Conservation (phyloP, 2,329 filamentous ascomycete species). For the Parasarocladium wereldwijsianum region DNA sequence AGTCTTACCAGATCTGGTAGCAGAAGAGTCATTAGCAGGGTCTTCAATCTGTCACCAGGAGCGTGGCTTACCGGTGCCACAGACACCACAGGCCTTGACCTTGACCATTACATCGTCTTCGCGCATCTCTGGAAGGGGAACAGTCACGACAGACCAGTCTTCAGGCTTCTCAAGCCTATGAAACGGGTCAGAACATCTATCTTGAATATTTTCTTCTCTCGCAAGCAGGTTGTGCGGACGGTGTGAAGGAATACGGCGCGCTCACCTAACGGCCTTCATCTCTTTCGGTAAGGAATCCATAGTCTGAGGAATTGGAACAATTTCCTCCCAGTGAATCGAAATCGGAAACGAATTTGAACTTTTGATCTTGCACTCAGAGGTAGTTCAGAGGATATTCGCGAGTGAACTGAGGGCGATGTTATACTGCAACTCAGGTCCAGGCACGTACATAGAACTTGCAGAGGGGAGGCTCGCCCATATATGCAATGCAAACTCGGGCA, state of each 20-base stretch:
- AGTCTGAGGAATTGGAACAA: background rate
- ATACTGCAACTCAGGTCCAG: too few relatives aligned
- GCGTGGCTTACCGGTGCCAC: slow-evolving; percentile 34
- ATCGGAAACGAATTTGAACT: too few relatives aligned
- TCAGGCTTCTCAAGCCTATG: slow-evolving; percentile 46
- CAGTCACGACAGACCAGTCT: slow-evolving; percentile 43
- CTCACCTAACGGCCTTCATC: slow-evolving; percentile 49
- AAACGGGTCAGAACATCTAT: slow-evolving; percentile 6
- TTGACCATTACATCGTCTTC: slow-evolving; percentile 48
- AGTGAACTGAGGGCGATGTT: too few relatives aligned
- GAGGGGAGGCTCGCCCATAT: too few relatives aligned
- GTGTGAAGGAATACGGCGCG: slow-evolving; percentile 7
- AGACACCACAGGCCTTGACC: slow-evolving; percentile 53
- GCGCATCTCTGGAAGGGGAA: slow-evolving; percentile 45
- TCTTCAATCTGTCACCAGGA: slow-evolving; percentile 10
- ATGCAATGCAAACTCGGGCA: too few relatives aligned
- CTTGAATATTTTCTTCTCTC: slow-evolving; percentile 1
- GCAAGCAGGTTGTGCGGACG: background rate
- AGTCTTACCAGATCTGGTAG: slow-evolving; percentile 21
- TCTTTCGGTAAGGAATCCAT: slow-evolving; percentile 31
- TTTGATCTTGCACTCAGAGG: too few relatives aligned
- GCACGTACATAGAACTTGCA: too few relatives aligned
- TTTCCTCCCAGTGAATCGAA: too few relatives aligned
- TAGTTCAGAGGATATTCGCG: too few relatives aligned
- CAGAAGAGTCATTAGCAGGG: too few relatives aligned